phyloP scores from a whole-genome alignment of 768 basidiomycete genomes.

The Erythrobasidium yunnanense region DNA sequence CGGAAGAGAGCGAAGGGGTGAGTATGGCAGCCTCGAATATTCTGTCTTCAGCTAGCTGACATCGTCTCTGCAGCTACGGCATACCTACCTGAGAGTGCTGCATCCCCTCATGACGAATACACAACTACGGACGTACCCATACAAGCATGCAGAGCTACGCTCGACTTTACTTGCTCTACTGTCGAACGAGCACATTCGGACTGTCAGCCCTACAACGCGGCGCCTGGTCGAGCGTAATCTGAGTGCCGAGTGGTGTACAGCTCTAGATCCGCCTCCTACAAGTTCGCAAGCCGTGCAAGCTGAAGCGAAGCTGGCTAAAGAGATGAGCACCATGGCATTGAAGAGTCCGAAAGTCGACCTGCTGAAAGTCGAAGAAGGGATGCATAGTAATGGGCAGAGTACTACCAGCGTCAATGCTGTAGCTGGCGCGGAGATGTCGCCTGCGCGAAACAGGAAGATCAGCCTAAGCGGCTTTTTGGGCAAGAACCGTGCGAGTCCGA shows the following conservation, averaged over 20 bases:
- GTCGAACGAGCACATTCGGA: slow-evolving; percentile 62
- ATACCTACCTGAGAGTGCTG: slow-evolving; percentile 91
- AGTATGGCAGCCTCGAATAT: background rate
- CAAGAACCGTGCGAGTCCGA: background rate
- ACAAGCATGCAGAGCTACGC: slow-evolving; percentile 85
- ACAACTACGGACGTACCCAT: slow-evolving; percentile 69
- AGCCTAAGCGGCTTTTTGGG: background rate
- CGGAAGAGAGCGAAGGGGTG: slow-evolving; percentile 68
- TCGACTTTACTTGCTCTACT: slow-evolving; percentile 67
- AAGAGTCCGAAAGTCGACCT: background rate
- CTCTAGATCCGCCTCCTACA: slow-evolving; percentile 19
- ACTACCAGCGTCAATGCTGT: slow-evolving; percentile 13
- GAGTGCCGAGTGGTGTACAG: slow-evolving; percentile 58
- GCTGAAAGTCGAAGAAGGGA: background rate
- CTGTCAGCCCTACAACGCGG: slow-evolving; percentile 74
- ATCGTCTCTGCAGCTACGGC: slow-evolving; percentile 55
- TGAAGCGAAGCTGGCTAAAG: slow-evolving; percentile 15
- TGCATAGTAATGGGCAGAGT: background rate
- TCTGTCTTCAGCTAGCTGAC: background rate
- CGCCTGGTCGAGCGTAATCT: slow-evolving; percentile 87
- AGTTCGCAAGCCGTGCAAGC: background rate
- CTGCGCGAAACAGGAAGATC: background rate
- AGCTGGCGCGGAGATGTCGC: slow-evolving; percentile 3
- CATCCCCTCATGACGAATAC: slow-evolving; percentile 91
- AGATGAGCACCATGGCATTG: slow-evolving; percentile 17